Percentiles rank a stretch among this genome's conserved stretches.
These are phyloP conservation scores for Pseudocercospora cruenta DNA, from an alignment of 2,329 filamentous ascomycete species.

Conservation along the genomic window DNA sequence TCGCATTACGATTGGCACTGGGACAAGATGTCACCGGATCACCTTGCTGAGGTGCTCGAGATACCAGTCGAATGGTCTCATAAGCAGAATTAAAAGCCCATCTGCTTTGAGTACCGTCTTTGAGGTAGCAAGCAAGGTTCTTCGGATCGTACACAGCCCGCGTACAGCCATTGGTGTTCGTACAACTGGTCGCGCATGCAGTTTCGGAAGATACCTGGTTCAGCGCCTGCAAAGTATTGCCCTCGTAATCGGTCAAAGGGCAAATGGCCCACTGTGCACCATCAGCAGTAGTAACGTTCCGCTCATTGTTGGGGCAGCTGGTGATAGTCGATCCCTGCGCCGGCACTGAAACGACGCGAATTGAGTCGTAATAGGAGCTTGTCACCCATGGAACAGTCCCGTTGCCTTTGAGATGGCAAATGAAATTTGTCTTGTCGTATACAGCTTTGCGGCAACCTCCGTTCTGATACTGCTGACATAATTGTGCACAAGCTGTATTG, in stretches of 20 bases:
- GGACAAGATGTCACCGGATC: background rate
- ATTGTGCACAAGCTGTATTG: slow-evolving; percentile 1
- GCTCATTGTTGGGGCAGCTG: background rate
- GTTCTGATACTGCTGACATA: background rate
- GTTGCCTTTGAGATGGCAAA: slow-evolving; percentile 10
- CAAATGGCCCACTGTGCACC: slow-evolving; percentile 11
- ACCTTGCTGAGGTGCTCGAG: background rate
- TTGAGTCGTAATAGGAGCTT: background rate
- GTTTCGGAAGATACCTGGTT: background rate
- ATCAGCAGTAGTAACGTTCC: background rate
- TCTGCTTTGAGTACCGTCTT: slow-evolving; percentile 7
- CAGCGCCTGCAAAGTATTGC: background rate
- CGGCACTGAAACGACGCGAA: background rate
- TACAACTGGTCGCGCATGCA: slow-evolving; percentile 8
- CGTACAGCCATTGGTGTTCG: background rate
- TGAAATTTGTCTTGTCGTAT: slow-evolving; percentile 4
- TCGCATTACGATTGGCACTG: background rate
- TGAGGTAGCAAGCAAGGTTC: slow-evolving; percentile 17
- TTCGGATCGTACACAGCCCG: slow-evolving; percentile 19
- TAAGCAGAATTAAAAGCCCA: background rate
- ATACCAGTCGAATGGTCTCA: background rate
- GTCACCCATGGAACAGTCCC: background rate
- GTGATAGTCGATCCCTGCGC: background rate
- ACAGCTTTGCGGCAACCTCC: slow-evolving; percentile 15
- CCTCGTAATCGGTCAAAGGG: background rate